Evolutionary conservation across 139 green algal species (phyloP).

Genomic region (Desmodesmus armatus): DNA sequence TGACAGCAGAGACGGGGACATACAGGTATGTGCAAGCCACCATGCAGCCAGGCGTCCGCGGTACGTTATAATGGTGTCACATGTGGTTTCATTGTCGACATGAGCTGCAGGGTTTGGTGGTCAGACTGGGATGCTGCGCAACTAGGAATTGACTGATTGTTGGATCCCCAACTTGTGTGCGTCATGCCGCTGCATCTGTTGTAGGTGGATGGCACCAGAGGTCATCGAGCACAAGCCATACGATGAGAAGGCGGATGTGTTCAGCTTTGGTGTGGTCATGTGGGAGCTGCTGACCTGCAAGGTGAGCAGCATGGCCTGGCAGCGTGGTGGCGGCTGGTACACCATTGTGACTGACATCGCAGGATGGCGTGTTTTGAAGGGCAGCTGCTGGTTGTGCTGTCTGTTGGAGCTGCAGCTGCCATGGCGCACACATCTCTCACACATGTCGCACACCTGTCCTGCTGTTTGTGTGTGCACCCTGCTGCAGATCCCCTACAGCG

Average conservation of each 20-base stretch:
- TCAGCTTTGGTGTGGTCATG: constrained; percentile 91
- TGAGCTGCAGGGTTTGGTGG: no score
- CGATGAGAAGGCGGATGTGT: constrained; percentile 91
- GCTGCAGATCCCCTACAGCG: constrained; percentile 86
- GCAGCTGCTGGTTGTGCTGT: no score
- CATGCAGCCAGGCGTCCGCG: constrained; percentile 21
- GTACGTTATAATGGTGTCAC: not conserved
- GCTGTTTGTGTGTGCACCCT: not conserved
- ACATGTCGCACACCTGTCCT: not conserved
- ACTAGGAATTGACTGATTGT: no score
- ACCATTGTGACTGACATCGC: no score
- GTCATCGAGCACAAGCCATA: constrained; percentile 99
- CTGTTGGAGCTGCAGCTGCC: no score
- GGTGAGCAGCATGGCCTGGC: constrained; percentile 36
- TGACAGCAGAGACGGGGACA: constrained; percentile 99
- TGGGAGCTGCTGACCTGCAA: constrained; percentile 96
- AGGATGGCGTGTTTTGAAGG: no score
- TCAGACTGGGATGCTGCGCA: no score
- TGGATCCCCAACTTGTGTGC: no score
- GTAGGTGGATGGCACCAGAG: constrained; percentile 99
- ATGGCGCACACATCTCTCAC: not conserved
- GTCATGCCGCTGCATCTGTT: no score
- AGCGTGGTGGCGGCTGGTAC: no score
- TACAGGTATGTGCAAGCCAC: no score
- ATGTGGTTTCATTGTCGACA: no score